These are phyloP conservation scores for Phaeotremella skinneri DNA, from an alignment of 768 basidiomycete genomes.

Conservation along the genomic window DNA sequence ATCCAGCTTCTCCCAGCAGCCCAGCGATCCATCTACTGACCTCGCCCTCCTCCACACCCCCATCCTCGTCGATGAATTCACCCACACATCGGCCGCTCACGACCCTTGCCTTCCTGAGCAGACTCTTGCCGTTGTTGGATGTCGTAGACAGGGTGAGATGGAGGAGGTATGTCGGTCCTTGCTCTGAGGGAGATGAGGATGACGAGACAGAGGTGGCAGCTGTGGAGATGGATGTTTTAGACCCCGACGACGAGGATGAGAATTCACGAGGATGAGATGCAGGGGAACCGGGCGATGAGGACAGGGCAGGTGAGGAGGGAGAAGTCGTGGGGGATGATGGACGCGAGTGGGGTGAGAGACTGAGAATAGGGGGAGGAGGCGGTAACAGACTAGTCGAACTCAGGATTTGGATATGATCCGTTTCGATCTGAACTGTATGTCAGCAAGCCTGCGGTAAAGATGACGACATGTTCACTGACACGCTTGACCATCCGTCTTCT, in stretches of 20 bases:
- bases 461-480: slow-evolving; percentile 62
- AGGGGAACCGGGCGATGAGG: slow-evolving; percentile 56
- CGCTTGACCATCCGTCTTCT: slow-evolving; percentile 76
- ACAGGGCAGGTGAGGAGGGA: slow-evolving; percentile 55
- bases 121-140: slow-evolving; percentile 78
- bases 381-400: slow-evolving; percentile 62
- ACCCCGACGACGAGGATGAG: not conserved
- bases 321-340: slow-evolving; percentile 40
- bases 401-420: slow-evolving; percentile 77
- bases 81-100: slow-evolving; percentile 62
- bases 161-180: slow-evolving; percentile 35
- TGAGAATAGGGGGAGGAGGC: slow-evolving; percentile 52
- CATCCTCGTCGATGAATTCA: slow-evolving; percentile 74
- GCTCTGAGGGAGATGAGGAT: not conserved
- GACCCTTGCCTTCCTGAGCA: slow-evolving; percentile 66
- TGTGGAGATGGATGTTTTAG: slow-evolving; percentile 1
- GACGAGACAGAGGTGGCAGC: slow-evolving; percentile 3
- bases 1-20: slow-evolving; percentile 32
- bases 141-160: slow-evolving; percentile 48
- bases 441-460: not conserved
- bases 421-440: slow-evolving; percentile 66
- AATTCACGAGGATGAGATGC: slow-evolving; percentile 36
- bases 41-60: slow-evolving; percentile 69
- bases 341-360: slow-evolving; percentile 58
- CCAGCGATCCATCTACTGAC: slow-evolving; percentile 77